phyloP scores from a whole-genome alignment of 257 asterid species.

The Solanum virginianum region DNA sequence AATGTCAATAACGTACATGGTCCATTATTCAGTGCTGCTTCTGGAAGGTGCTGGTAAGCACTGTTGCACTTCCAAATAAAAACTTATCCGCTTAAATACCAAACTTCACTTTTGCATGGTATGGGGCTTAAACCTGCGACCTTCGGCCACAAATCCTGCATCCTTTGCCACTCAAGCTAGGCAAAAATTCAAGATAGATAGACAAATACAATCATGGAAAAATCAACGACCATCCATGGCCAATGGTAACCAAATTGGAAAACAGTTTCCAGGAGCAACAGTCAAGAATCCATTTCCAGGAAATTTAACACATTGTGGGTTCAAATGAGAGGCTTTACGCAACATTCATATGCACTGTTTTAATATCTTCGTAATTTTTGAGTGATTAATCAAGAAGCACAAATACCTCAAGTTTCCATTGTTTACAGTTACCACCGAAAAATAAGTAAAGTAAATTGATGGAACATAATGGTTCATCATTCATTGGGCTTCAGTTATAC shows the following conservation, averaged over 20 bases:
- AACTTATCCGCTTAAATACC: not conserved
- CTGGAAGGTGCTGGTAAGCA: not conserved
- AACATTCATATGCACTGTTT: not conserved
- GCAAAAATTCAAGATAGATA: not conserved
- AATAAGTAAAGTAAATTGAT: not conserved
- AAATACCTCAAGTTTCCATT: not conserved
- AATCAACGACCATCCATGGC: not conserved
- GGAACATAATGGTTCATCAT: not conserved
- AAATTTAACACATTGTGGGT: not conserved
- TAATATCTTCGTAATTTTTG: not conserved
- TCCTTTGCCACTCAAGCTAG: too few relatives aligned
- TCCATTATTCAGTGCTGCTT: not conserved
- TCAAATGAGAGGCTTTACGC: not conserved
- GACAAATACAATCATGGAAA: not conserved
- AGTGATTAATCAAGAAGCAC: not conserved
- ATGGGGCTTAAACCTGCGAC: too few relatives aligned
- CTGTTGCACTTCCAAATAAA: not conserved
- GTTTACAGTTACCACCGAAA: not conserved
- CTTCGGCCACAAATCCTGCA: too few relatives aligned
- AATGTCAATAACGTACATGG: not conserved
- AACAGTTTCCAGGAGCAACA: not conserved
- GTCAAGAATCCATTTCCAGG: not conserved
- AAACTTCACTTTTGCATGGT: too few relatives aligned
- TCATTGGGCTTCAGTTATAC: constrained; percentile 6
- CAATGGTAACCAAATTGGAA: not conserved